These are phyloP conservation scores for Primulina huaijiensis DNA, from an alignment of 257 asterid species.

Conservation along the genomic window DNA sequence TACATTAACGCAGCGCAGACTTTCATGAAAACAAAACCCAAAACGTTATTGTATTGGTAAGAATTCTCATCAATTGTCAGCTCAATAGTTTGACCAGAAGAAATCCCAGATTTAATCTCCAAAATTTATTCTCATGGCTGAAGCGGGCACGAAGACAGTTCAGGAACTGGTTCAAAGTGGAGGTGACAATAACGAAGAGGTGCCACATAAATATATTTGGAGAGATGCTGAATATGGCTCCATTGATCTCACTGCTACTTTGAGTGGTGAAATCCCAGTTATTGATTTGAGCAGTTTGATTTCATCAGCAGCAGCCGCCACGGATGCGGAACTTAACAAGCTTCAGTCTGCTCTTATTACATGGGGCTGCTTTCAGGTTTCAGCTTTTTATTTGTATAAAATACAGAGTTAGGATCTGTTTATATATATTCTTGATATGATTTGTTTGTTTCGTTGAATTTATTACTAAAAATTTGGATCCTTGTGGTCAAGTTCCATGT, in stretches of 20 bases:
- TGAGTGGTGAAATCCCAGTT: constrained; percentile 37
- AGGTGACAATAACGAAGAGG: constrained; percentile 20
- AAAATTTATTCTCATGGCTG: constrained; percentile 24
- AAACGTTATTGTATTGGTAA: too few species aligned
- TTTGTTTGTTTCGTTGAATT: background rate
- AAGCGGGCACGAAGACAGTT: constrained; percentile 27
- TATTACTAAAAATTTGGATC: too few species aligned
- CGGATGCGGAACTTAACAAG: constrained; percentile 36
- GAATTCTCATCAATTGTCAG: background rate
- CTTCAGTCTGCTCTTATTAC: constrained; percentile 52
- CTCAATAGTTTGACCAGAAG: background rate
- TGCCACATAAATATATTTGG: constrained; percentile 46
- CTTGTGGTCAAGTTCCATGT: too few species aligned
- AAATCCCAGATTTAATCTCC: too few species aligned
- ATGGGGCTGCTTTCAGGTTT: constrained; percentile 72
- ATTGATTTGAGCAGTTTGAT: constrained; percentile 36
- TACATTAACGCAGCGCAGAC: too few species aligned
- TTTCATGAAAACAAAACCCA: too few species aligned
- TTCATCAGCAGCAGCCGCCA: constrained; percentile 24
- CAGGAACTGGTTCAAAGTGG: constrained; percentile 44
- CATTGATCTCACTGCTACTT: constrained; percentile 26
- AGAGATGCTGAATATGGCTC: constrained; percentile 28
- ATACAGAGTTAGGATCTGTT: too few species aligned
- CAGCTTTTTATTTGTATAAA: background rate
- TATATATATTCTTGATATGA: background rate